These are phyloP conservation scores for Lepidium sativum DNA, from an alignment of 345 rosid species.

Conservation along the genomic window DNA sequence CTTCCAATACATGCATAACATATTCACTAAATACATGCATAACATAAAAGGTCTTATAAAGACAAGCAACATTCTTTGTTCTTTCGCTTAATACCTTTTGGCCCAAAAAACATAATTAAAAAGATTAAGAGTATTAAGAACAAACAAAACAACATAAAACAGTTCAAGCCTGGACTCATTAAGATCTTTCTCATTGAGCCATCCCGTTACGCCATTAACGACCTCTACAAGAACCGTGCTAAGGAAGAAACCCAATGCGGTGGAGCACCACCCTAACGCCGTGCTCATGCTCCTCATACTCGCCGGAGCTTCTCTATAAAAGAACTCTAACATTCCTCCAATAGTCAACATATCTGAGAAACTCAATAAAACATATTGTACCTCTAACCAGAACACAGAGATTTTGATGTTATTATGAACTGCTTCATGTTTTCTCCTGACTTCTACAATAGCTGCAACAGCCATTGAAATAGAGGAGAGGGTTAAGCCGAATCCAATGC, in stretches of 20 bases:
- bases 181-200: conserved; percentile 42
- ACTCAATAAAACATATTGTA: conserved; percentile 45
- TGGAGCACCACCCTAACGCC: conserved; percentile 53
- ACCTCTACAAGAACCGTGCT: conserved; percentile 37
- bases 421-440: conserved; percentile 28
- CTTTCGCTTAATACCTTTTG: conserved; percentile 10
- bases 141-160: conserved; percentile 34
- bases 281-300: conserved; percentile 46
- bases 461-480: conserved; percentile 46
- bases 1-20: conserved; percentile 3
- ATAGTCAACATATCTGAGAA: conserved; percentile 49
- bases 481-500: conserved; percentile 44
- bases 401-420: conserved; percentile 6
- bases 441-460: conserved; percentile 40
- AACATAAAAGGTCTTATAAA: too few relatives aligned
- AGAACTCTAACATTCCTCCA: conserved; percentile 62
- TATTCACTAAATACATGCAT: too few relatives aligned
- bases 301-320: conserved; percentile 44
- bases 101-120: conserved; percentile 32
- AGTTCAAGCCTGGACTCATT: conserved; percentile 37
- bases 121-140: conserved; percentile 42
- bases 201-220: conserved; percentile 32
- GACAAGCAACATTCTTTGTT: neutral
- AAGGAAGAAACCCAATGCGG: conserved; percentile 45
- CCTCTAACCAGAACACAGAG: conserved; percentile 48